phyloP scores from a whole-genome alignment of 202 grass and related monocot genomes.

The Elaeis oleifera region DNA sequence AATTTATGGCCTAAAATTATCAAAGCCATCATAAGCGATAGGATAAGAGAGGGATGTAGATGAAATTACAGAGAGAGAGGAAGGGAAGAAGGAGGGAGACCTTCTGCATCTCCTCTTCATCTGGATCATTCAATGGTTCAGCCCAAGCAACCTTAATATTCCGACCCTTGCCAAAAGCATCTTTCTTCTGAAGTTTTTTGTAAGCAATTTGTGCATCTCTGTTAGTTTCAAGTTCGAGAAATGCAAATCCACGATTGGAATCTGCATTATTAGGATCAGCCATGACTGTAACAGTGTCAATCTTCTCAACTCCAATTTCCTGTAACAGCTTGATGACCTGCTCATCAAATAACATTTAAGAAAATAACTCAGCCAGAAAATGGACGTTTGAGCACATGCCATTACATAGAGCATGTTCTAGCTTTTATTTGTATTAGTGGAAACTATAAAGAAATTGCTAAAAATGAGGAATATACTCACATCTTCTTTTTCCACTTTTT shows the following conservation, averaged over 20 bases:
- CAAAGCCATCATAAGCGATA: no score
- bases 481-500: slow-evolving; percentile 65
- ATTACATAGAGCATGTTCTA: neutral
- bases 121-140: slow-evolving; percentile 35
- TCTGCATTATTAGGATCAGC: slow-evolving; percentile 31
- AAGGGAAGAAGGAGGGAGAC: neutral
- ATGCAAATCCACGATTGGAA: slow-evolving; percentile 52
- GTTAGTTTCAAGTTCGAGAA: slow-evolving; percentile 53
- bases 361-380: neutral
- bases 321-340: slow-evolving; percentile 44
- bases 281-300: slow-evolving; percentile 45
- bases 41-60: neutral
- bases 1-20: no score
- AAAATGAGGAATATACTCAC: slow-evolving; percentile 32
- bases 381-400: neutral
- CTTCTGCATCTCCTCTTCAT: slow-evolving; percentile 49
- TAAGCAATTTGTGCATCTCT: slow-evolving; percentile 51
- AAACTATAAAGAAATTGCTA: neutral
- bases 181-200: slow-evolving; percentile 46
- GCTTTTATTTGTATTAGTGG: neutral
- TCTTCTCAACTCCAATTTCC: slow-evolving; percentile 51
- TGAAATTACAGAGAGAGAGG: neutral
- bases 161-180: slow-evolving; percentile 35
- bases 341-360: neutral
- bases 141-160: slow-evolving; percentile 51